A percentile compares a stretch with the other conserved stretches of the same genome.
Conservation (phyloP, 1,284 basidiomycete genomes). For the Cutaneotrichosporon mucoides region DNA sequence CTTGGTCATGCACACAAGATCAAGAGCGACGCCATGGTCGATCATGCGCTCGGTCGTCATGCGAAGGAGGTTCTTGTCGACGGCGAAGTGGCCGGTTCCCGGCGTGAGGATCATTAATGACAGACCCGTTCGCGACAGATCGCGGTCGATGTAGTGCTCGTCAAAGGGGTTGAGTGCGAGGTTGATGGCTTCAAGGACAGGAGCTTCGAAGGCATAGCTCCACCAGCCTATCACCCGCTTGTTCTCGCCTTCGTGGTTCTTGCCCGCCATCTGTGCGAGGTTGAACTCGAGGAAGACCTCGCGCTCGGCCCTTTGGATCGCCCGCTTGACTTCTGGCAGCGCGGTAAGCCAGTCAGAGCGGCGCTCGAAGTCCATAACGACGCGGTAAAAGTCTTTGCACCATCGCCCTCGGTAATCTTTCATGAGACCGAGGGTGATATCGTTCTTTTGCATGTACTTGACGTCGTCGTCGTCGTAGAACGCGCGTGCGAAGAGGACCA, state of each 20-base stretch:
- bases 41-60: slow-evolving; percentile 93
- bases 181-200: slow-evolving; percentile 90
- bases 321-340: slow-evolving; percentile 78
- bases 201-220: slow-evolving; percentile 75
- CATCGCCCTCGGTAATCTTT: slow-evolving; percentile 67
- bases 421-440: slow-evolving; percentile 60
- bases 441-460: slow-evolving; percentile 54
- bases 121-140: slow-evolving; percentile 84
- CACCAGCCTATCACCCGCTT: slow-evolving; percentile 45
- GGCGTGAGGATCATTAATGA: slow-evolving; percentile 84
- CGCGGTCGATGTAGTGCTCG: slow-evolving; percentile 93
- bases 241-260: slow-evolving; percentile 26
- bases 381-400: slow-evolving; percentile 96
- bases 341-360: slow-evolving; percentile 81
- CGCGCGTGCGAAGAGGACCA: slow-evolving; percentile 91
- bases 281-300: slow-evolving; percentile 84
- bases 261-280: slow-evolving; percentile 48
- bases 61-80: slow-evolving; percentile 82
- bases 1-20: slow-evolving; percentile 86
- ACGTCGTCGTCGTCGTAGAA: slow-evolving; percentile 82
- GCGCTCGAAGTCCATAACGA: slow-evolving; percentile 88
- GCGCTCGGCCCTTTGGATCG: slow-evolving; percentile 79
- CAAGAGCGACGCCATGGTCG: slow-evolving; percentile 86
- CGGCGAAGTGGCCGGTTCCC: slow-evolving; percentile 90
- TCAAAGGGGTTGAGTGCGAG: slow-evolving; percentile 89